These are phyloP conservation scores for Phytophthora pluvialis DNA, from an alignment of 352 stramenopile species.

Conservation along the genomic window DNA sequence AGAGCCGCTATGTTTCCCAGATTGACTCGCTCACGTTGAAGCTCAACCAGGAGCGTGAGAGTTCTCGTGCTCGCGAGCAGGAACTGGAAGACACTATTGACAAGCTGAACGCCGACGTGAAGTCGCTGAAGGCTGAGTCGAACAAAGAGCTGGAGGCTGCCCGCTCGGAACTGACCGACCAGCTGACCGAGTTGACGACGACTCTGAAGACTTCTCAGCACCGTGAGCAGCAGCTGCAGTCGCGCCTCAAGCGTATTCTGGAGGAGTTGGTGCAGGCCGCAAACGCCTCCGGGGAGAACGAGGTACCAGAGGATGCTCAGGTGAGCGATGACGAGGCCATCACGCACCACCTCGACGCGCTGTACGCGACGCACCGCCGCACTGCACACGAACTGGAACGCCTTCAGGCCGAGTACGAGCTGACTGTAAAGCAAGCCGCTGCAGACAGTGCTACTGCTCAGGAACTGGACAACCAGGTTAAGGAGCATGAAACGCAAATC, in stretches of 20 bases:
- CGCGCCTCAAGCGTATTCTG: constrained; percentile 48
- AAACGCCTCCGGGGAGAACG: constrained; percentile 31
- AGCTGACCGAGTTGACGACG: constrained; percentile 43
- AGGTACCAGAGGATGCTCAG: constrained; percentile 32
- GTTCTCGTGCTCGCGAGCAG: constrained; percentile 47
- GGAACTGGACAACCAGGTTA: constrained; percentile 47
- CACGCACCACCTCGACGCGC: constrained; percentile 39
- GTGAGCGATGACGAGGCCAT: constrained; percentile 41
- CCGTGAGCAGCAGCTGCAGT: constrained; percentile 56
- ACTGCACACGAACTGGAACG: constrained; percentile 49
- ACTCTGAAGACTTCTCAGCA: constrained; percentile 47
- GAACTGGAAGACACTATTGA: constrained; percentile 46
- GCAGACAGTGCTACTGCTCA: constrained; percentile 41
- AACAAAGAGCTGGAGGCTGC: constrained; percentile 35
- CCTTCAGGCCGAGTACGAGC: constrained; percentile 55
- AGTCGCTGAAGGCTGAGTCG: constrained; percentile 42
- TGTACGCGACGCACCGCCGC: constrained; percentile 45
- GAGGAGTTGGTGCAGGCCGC: constrained; percentile 48
- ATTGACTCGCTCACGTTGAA: constrained; percentile 50
- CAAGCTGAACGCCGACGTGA: constrained; percentile 43
- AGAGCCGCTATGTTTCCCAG: constrained; percentile 44
- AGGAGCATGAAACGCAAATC: constrained; percentile 51
- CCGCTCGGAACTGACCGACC: constrained; percentile 28
- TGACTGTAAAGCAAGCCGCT: constrained; percentile 42
- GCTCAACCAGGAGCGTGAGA: constrained; percentile 55